Evolutionary conservation across 1,284 basidiomycete genomes (phyloP).

Genomic region (Schizopora paradoxa): DNA sequence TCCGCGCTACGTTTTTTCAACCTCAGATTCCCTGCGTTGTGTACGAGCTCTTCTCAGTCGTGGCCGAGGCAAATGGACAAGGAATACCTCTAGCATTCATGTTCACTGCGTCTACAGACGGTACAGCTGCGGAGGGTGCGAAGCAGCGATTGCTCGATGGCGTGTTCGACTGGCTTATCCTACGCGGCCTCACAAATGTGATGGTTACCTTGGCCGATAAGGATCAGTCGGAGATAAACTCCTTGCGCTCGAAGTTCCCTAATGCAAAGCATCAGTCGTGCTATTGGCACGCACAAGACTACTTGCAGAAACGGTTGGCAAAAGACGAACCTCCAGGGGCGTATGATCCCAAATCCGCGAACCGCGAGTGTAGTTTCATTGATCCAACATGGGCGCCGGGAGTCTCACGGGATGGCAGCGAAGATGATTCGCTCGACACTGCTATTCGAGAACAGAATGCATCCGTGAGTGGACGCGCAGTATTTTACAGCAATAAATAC

Average conservation of each 20-base stretch:
- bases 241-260: slow-evolving; percentile 7
- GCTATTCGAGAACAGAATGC: too few species aligned
- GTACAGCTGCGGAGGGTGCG: slow-evolving; percentile 2
- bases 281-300: slow-evolving; percentile 16
- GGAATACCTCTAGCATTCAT: slow-evolving; percentile 12
- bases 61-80: slow-evolving; percentile 17
- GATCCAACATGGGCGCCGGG: slow-evolving; percentile 20
- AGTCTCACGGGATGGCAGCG: slow-evolving; percentile 7
- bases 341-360: slow-evolving; percentile 14
- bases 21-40: too few species aligned
- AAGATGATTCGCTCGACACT: too few species aligned
- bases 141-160: slow-evolving; percentile 15
- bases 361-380: slow-evolving; percentile 15
- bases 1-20: too few species aligned
- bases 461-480: too few species aligned
- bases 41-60: slow-evolving; percentile 16
- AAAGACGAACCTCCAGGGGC: slow-evolving; percentile 13
- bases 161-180: slow-evolving; percentile 2
- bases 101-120: slow-evolving; percentile 12
- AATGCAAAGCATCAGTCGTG: slow-evolving; percentile 17
- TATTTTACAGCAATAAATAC: too few species aligned
- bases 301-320: slow-evolving; percentile 12
- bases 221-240: slow-evolving; percentile 16
- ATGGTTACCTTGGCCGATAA: slow-evolving; percentile 17
- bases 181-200: slow-evolving; percentile 13